Conservation (phyloP, 2,329 filamentous ascomycete genomes). For the Aspergillus puulaauensis region DNA sequence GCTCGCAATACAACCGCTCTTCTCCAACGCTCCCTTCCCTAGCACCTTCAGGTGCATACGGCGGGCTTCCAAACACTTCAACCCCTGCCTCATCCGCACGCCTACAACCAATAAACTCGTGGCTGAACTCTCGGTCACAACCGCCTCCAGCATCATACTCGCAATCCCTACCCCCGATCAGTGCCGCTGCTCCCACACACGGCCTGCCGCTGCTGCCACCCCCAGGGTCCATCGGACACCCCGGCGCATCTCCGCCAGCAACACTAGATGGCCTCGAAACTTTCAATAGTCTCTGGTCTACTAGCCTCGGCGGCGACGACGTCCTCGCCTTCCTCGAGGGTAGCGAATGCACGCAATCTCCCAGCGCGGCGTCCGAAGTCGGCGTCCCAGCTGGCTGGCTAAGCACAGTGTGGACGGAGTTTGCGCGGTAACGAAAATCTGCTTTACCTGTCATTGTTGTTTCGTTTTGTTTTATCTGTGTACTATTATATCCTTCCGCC, state of each 20-base stretch:
- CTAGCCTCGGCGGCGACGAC: slow-evolving; percentile 39
- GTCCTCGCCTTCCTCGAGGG: slow-evolving; percentile 39
- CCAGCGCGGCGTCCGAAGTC: slow-evolving; percentile 29
- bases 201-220: slow-evolving; percentile 36
- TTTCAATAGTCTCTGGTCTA: slow-evolving; percentile 27
- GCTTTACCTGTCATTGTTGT: background rate
- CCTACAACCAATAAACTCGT: slow-evolving; percentile 42
- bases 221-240: slow-evolving; percentile 31
- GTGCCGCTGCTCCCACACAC: slow-evolving; percentile 30
- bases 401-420: slow-evolving; percentile 36
- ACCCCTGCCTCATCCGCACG: slow-evolving; percentile 31
- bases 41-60: slow-evolving; percentile 22
- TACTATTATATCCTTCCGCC: slow-evolving; percentile 6
- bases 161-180: slow-evolving; percentile 41
- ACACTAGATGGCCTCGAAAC: slow-evolving; percentile 29
- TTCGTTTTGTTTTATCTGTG: slow-evolving; percentile 3
- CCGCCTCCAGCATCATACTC: slow-evolving; percentile 35
- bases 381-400: slow-evolving; percentile 37
- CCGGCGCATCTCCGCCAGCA: slow-evolving; percentile 30
- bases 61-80: slow-evolving; percentile 18
- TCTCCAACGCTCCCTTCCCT: slow-evolving; percentile 36
- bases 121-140: slow-evolving; percentile 33
- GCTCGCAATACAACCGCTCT: slow-evolving; percentile 28
- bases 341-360: slow-evolving; percentile 31
- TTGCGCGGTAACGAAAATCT: slow-evolving; percentile 23